phyloP scores from a whole-genome alignment of 1,284 basidiomycete genomes.

The Leccinum holopus region DNA sequence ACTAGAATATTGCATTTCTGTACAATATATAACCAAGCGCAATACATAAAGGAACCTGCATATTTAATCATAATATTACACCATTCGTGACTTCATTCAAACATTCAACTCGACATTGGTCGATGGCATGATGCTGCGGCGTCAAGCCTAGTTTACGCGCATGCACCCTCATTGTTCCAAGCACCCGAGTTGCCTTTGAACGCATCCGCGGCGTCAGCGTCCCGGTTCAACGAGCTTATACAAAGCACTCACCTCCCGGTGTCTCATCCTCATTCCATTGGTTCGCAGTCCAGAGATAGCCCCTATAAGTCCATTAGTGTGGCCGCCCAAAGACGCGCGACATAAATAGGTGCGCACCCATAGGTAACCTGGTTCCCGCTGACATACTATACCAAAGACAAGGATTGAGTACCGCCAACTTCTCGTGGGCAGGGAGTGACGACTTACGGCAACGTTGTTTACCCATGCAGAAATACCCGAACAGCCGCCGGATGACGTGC shows the following conservation, averaged over 20 bases:
- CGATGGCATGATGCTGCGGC: background rate
- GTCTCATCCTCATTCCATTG: constrained; percentile 20
- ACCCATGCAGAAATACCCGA: constrained; percentile 27
- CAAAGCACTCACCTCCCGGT: constrained; percentile 20
- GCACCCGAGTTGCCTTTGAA: background rate
- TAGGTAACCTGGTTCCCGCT: constrained; percentile 25
- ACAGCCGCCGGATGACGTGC: constrained; percentile 16
- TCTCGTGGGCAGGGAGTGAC: background rate
- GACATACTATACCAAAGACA: constrained; percentile 18
- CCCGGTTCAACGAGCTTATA: background rate
- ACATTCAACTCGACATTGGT: background rate
- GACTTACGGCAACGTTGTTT: constrained; percentile 18
- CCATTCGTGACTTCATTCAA: background rate
- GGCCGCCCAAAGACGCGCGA: background rate
- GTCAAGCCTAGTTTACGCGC: background rate
- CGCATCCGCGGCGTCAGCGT: background rate
- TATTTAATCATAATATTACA: background rate
- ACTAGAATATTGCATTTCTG: no score
- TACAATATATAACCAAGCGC: background rate
- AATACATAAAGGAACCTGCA: background rate
- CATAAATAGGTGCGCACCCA: constrained; percentile 12
- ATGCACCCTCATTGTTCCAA: background rate
- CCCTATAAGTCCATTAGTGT: constrained; percentile 20
- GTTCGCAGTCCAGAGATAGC: constrained; percentile 28
- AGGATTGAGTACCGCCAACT: background rate